Base-by-base conservation (phyloP, 495 filamentous ascomycete genomes). In the Lasiosphaeria ovina region DNA sequence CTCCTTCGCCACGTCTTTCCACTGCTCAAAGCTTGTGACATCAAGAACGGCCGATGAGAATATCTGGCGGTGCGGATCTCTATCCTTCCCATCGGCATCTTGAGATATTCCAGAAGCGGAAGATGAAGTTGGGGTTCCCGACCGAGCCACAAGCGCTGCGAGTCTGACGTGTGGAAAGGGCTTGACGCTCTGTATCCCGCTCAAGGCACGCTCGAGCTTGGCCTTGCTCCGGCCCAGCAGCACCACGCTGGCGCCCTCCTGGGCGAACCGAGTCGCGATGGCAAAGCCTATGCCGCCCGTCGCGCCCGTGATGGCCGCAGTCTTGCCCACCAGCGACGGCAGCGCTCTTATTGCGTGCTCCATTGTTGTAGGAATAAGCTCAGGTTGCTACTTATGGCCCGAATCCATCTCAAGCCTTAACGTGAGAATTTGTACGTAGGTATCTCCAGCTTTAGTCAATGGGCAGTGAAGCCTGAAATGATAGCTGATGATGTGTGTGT, bases 241-340 rank as follows among this genome's bases (percentile, higher is more conserved):
- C 2, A 86, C 77, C 33, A 80, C 80, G 1, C 62, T 71, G 35
- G 82, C 85, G 24, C 87, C 88, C 57, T 89, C 80, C 32, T 66
- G 65, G 12, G 89, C 84, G 66, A 94, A 89, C 3, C 83, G 74
- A 24, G 74, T 70, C 4, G 91, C 89, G 61, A 93, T 91, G 31
- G 76, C 72, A 10, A 67, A 55, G 5, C 79, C 78, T 57, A 80
- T 79, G 51, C 75, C 76, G 31, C 67, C 60, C 49, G 69, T 69
- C 12, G 59, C 77, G 55, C 78, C 78, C 1, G 76, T 72, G 44
- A 81, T 66, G 61, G 72, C 57, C 55, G 67, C 73, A 16, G 62
- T 70, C 34, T 72, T 75, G 62, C 76, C 74, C 14, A 49, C 47
- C 33, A 79, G 61, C 51, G 62, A 63, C 33, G 42, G 40, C 6